Conservation (phyloP, 805 yeast species). For the Monosporozyma aerobia region DNA sequence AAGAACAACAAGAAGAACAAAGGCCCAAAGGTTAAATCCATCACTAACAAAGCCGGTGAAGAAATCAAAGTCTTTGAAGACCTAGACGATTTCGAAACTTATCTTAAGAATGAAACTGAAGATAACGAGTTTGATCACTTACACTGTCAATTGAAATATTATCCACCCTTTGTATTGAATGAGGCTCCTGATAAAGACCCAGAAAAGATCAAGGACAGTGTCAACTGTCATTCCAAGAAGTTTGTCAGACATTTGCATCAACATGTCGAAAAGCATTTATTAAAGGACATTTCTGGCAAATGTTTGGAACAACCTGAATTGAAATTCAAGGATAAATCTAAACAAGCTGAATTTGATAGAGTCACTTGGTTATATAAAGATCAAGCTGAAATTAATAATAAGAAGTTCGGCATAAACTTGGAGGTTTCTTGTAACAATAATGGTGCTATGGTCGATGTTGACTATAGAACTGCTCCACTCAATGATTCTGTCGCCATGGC, state of each 20-base stretch:
- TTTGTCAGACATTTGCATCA: slow-evolving; percentile 68
- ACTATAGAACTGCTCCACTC: slow-evolving; percentile 45
- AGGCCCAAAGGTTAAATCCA: slow-evolving; percentile 22
- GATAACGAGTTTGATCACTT: slow-evolving; percentile 65
- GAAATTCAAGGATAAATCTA: slow-evolving; percentile 44
- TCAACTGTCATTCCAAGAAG: slow-evolving; percentile 62
- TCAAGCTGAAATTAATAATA: slow-evolving; percentile 44
- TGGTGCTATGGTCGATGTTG: slow-evolving; percentile 61
- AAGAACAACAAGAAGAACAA: slow-evolving; percentile 25
- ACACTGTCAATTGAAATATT: slow-evolving; percentile 56
- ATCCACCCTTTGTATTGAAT: slow-evolving; percentile 65
- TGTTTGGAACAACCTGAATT: slow-evolving; percentile 41
- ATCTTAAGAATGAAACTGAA: slow-evolving; percentile 62
- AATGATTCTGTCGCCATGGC: neutral
- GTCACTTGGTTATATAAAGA: slow-evolving; percentile 60
- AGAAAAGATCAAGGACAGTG: slow-evolving; percentile 62
- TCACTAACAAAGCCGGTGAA: slow-evolving; percentile 25
- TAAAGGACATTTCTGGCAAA: slow-evolving; percentile 53
- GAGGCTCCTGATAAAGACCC: slow-evolving; percentile 54
- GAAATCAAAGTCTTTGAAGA: slow-evolving; percentile 45
- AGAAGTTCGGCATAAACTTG: slow-evolving; percentile 58
- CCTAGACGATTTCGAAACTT: slow-evolving; percentile 51
- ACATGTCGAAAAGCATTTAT: slow-evolving; percentile 61
- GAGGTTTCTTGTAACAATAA: slow-evolving; percentile 55
- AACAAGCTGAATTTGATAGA: slow-evolving; percentile 36